Percentiles rank a stretch among this genome's conserved stretches.
phyloP scores from a whole-genome alignment of 257 asterid genomes.

The Nemophila menziesii region DNA sequence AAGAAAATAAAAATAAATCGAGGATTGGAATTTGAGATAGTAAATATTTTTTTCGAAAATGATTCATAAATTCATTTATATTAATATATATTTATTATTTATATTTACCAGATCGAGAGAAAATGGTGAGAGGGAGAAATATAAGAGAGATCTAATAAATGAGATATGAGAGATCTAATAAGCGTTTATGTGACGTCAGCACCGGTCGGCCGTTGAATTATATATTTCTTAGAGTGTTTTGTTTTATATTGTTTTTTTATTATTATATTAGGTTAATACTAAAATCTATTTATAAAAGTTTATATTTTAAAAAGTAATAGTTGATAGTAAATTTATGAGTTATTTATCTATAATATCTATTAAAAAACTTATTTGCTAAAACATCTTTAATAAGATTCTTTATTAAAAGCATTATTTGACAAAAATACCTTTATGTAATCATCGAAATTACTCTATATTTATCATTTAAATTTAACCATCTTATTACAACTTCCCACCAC shows the following conservation, averaged over 20 bases:
- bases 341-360: too few species aligned
- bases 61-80: background rate
- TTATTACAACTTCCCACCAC: too few species aligned
- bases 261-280: background rate
- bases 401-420: too few species aligned
- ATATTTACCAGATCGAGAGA: slow-evolving; percentile 22
- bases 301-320: too few species aligned
- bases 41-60: background rate
- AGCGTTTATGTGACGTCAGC: slow-evolving; percentile 11
- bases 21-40: background rate
- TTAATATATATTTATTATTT: slow-evolving; percentile 1
- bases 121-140: slow-evolving; percentile 7
- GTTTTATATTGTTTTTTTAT: background rate
- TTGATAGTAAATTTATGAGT: too few species aligned
- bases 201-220: slow-evolving; percentile 16
- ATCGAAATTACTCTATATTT: too few species aligned
- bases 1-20: background rate
- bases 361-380: too few species aligned
- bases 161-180: slow-evolving; percentile 6
- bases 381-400: too few species aligned
- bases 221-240: slow-evolving; percentile 1
- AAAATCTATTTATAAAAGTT: background rate
- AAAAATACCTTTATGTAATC: too few species aligned
- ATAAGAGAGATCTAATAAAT: slow-evolving; percentile 18
- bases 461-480: too few species aligned